Conservation (phyloP, 768 basidiomycete species). For the Tephrocybe sp. region DNA sequence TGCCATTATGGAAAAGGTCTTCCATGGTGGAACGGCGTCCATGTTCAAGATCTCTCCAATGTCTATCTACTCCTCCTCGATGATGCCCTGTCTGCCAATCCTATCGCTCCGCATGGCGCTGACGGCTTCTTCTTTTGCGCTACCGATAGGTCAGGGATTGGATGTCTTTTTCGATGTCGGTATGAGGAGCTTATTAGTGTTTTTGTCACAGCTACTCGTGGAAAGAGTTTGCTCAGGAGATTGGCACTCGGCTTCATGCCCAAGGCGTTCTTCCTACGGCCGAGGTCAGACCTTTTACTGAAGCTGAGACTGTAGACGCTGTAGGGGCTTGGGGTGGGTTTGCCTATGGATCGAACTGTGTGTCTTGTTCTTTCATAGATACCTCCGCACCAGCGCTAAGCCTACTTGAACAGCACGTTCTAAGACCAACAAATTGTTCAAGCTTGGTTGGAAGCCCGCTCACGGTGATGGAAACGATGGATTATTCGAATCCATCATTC, state of each 20-base stretch:
- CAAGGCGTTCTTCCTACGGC: constrained; percentile 12
- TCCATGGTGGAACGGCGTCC: constrained; percentile 17
- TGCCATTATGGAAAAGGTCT: constrained; percentile 16
- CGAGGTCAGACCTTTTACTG: constrained; percentile 9
- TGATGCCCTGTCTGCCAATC: constrained; percentile 10
- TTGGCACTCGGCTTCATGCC: constrained; percentile 14
- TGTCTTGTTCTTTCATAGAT: background rate
- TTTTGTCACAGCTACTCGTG: constrained; percentile 6
- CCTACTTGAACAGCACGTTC: constrained; percentile 10
- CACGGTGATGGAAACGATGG: constrained; percentile 16
- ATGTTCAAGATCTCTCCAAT: constrained; percentile 14
- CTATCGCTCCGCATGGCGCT: constrained; percentile 11
- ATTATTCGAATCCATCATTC: constrained; percentile 16
- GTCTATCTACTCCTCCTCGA: constrained; percentile 13
- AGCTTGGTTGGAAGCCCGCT: constrained; percentile 15
- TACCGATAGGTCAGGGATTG: constrained; percentile 12
- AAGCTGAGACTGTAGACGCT: constrained; percentile 10
- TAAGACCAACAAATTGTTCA: constrained; percentile 12
- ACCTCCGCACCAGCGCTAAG: background rate
- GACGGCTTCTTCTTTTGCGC: constrained; percentile 18
- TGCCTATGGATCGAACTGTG: constrained; percentile 18
- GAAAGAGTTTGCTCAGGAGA: constrained; percentile 17
- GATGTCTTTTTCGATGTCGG: background rate
- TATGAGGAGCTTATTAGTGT: background rate
- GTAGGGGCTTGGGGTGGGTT: constrained; percentile 14